phyloP scores from a whole-genome alignment of 805 yeast genomes.

The Monosporozyma siamensis region DNA sequence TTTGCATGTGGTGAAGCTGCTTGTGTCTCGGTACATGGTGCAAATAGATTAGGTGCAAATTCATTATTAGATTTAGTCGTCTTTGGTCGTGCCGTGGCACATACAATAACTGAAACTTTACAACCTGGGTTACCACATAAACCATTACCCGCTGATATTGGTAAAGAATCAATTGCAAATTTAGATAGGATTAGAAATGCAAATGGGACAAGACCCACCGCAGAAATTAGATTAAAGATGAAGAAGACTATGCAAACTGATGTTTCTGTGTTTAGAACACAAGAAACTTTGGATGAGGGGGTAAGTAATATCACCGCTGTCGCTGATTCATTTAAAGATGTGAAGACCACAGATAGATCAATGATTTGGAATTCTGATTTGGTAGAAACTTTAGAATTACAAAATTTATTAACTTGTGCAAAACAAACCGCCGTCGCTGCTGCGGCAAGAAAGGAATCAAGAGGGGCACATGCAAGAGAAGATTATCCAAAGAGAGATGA shows the following conservation, averaged over 20 bases:
- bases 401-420: constrained; percentile 94
- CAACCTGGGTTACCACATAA: constrained; percentile 84
- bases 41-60: constrained; percentile 98
- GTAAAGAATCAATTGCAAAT: constrained; percentile 82
- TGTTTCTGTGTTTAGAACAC: constrained; percentile 93
- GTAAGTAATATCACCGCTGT: constrained; percentile 66
- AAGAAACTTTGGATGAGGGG: constrained; percentile 86
- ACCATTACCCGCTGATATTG: constrained; percentile 76
- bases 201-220: constrained; percentile 70
- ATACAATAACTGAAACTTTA: constrained; percentile 75
- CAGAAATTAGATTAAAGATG: constrained; percentile 85
- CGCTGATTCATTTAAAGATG: constrained; percentile 63
- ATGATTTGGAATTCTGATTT: constrained; percentile 98
- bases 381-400: constrained; percentile 92
- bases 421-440: constrained; percentile 92
- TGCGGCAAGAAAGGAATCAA: constrained; percentile 89
- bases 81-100: constrained; percentile 96
- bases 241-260: constrained; percentile 95
- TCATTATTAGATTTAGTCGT: constrained; percentile 93
- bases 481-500: constrained; percentile 96
- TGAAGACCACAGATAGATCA: constrained; percentile 87
- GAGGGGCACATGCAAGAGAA: constrained; percentile 99
- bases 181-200: constrained; percentile 84
- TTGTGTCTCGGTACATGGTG: constrained; percentile 98
- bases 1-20: constrained; percentile 99